These are phyloP conservation scores for Raphanus sativus DNA, from an alignment of 345 rosid genomes.

Conservation along the genomic window DNA sequence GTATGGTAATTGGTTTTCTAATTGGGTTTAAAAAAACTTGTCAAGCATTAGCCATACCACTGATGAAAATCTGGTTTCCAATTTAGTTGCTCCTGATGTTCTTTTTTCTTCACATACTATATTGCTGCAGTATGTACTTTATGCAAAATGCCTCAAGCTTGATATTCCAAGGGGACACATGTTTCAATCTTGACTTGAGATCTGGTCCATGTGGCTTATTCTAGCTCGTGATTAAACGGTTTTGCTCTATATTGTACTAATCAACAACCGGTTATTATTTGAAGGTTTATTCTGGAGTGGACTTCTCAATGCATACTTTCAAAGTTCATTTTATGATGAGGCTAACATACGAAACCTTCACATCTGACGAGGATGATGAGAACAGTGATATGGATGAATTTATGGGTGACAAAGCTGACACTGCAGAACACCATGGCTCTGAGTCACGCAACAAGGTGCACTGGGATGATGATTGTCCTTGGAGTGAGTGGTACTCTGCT, in stretches of 20 bases:
- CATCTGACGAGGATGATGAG: constrained; percentile 63
- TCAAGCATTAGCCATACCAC: constrained; percentile 9
- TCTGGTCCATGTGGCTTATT: constrained; percentile 1
- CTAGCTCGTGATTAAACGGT: neutral
- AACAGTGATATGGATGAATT: constrained; percentile 51
- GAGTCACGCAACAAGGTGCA: constrained; percentile 55
- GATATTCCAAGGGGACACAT: neutral
- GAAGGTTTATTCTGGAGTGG: constrained; percentile 82
- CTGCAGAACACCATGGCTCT: constrained; percentile 43
- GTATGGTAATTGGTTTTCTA: constrained; percentile 14
- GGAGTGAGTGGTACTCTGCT: constrained; percentile 99
- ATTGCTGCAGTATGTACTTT: constrained; percentile 14
- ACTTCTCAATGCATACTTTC: constrained; percentile 63
- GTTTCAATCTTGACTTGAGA: constrained; percentile 13
- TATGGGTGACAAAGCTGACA: constrained; percentile 54
- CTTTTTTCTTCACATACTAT: neutral
- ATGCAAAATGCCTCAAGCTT: constrained; percentile 7
- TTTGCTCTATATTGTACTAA: constrained; percentile 23
- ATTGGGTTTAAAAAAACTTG: constrained; percentile 1
- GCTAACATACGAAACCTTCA: constrained; percentile 78
- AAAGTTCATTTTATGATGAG: constrained; percentile 80
- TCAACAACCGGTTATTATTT: constrained; percentile 18
- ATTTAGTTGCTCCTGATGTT: constrained; percentile 1
- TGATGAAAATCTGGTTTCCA: constrained; percentile 23
- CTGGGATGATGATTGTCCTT: constrained; percentile 99